Evolutionary conservation across 2,329 filamentous ascomycete species (phyloP), one percentile per base, ranked within the genome.

Genomic region (Claviceps maximensis): DNA sequence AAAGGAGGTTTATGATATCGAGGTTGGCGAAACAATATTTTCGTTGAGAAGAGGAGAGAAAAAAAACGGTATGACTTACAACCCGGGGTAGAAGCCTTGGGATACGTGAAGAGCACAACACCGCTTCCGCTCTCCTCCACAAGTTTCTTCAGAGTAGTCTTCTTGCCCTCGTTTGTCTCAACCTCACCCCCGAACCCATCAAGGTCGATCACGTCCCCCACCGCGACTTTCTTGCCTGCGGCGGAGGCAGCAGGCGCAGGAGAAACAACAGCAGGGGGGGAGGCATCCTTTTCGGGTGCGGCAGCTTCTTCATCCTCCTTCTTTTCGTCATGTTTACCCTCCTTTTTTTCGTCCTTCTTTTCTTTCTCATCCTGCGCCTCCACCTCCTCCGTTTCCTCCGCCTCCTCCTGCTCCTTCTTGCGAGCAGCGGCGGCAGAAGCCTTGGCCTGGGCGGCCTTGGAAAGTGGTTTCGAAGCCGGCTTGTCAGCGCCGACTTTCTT

Each of bases 21-120:
- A n/a, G n/a, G n/a, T n/a, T n/a, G n/a, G n/a, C n/a, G n/a, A n/a
- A n/a, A n/a, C n/a, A n/a, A n/a, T n/a, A n/a, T n/a, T n/a, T n/a
- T n/a, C 13, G 12, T 2, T n/a, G 5, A 21, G 4, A 12, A 27
- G 5, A 27, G 5, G 6, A 41, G 31, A 3, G 7, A 19, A 21
- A n/a, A 49, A 3, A 10, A 21, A 17, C 38, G 21, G n/a, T 17
- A 23, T 31, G 47, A 67, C 88, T 80, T 82, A 95, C 91, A 97
- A 57, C 91, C 91, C 40, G 89, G 88, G 23, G 93, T 98, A 29
- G 86, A 93, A 13, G 93, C 93, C 72, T 87, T 94, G 55, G 93
- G 93, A 66, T 97, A 97, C 33, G 90, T 96, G 69, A 98, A 96
- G 31, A 97, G 73, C 36, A 95, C 88, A 45, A 97, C 86, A 27